Evolutionary conservation across 2,329 filamentous ascomycete genomes (phyloP).

Genomic region (Lachnellula occidentalis): DNA sequence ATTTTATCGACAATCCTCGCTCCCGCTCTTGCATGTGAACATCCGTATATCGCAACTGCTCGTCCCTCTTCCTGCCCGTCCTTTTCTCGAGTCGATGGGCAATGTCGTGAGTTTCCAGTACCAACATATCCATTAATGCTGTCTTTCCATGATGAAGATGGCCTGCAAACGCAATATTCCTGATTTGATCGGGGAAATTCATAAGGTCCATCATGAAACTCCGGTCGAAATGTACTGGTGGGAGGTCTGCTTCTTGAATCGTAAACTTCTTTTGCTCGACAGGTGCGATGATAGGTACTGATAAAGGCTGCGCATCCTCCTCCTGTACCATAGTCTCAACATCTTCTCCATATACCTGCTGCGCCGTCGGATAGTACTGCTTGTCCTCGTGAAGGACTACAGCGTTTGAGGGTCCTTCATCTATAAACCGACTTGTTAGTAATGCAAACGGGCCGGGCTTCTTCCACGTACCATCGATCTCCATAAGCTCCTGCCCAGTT

Average conservation of each 20-base stretch:
- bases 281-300: conserved; percentile 88
- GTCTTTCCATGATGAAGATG: conserved; percentile 98
- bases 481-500: conserved; percentile 82
- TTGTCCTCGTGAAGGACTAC: conserved; percentile 99
- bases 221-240: conserved; percentile 79
- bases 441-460: conserved; percentile 1
- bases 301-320: conserved; percentile 89
- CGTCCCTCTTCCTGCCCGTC: conserved; percentile 74
- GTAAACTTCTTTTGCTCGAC: conserved; percentile 95
- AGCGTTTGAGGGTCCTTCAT: conserved; percentile 87
- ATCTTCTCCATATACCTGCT: conserved; percentile 89
- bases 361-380: conserved; percentile 97
- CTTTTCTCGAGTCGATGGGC: conserved; percentile 72
- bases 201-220: conserved; percentile 93
- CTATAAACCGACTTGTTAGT: conserved; percentile 35
- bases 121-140: conserved; percentile 96
- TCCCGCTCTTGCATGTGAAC: conserved; percentile 84
- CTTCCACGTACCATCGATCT: conserved; percentile 65
- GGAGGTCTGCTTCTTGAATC: conserved; percentile 85
- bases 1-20: conserved; percentile 85
- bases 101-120: conserved; percentile 90
- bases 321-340: conserved; percentile 96
- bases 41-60: conserved; percentile 93
- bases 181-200: conserved; percentile 90
- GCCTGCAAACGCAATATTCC: conserved; percentile 86